phyloP scores from a whole-genome alignment of 257 asterid species.

The Capsicum pubescens region DNA sequence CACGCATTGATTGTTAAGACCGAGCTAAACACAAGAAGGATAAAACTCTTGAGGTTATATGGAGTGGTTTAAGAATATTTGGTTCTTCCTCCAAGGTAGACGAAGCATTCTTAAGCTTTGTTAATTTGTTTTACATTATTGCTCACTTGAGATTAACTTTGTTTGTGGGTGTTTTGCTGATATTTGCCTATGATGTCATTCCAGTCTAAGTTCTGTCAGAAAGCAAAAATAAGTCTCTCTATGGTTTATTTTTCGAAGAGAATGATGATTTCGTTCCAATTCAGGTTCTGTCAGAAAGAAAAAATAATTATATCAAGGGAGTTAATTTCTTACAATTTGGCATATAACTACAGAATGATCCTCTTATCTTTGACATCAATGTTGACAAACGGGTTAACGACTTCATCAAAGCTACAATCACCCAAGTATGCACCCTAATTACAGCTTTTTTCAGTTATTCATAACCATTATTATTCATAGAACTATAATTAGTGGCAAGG shows the following conservation, averaged over 20 bases:
- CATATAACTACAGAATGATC: constrained; percentile 67
- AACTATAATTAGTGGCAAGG: background rate
- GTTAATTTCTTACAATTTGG: background rate
- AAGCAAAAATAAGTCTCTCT: constrained; percentile 23
- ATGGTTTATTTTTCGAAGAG: background rate
- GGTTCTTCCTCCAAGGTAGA: constrained; percentile 75
- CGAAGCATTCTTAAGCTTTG: constrained; percentile 23
- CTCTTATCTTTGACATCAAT: constrained; percentile 65
- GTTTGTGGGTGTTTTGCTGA: constrained; percentile 48
- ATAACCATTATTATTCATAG: background rate
- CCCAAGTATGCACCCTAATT: constrained; percentile 51
- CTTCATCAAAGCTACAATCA: constrained; percentile 69
- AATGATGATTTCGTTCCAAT: too few species aligned
- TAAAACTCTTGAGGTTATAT: constrained; percentile 82
- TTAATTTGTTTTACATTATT: constrained; percentile 22
- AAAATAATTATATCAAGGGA: background rate
- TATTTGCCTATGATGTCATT: constrained; percentile 53
- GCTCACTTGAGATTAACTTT: constrained; percentile 31
- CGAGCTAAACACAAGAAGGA: constrained; percentile 70
- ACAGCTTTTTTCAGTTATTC: background rate
- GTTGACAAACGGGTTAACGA: constrained; percentile 72
- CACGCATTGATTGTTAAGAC: constrained; percentile 89
- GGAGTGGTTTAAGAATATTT: constrained; percentile 85
- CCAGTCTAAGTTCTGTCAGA: constrained; percentile 71
- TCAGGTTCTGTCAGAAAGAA: too few species aligned